Evolutionary conservation across 768 basidiomycete genomes (phyloP).

Genomic region (Lyophyllum decastes): DNA sequence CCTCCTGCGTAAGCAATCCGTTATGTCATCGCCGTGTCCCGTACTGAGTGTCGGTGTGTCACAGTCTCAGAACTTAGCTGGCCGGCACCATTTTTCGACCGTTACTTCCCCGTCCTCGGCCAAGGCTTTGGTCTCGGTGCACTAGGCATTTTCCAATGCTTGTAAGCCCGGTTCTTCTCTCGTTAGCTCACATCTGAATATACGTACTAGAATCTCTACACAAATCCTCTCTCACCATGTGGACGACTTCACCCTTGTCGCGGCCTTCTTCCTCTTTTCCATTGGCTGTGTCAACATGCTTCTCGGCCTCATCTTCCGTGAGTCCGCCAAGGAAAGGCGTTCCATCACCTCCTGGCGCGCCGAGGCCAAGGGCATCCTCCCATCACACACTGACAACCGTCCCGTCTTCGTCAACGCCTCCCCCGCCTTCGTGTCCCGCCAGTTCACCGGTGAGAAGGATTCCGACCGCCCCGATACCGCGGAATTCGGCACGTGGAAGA

Average conservation of each 20-base stretch:
- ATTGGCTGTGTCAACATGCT: slow-evolving; percentile 83
- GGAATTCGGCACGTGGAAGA: slow-evolving; percentile 30
- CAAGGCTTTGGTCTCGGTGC: slow-evolving; percentile 83
- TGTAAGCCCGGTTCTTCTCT: slow-evolving; percentile 46
- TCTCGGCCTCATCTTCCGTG: slow-evolving; percentile 79
- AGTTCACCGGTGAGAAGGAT: slow-evolving; percentile 27
- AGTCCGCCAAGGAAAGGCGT: slow-evolving; percentile 62
- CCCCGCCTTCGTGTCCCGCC: slow-evolving; percentile 31
- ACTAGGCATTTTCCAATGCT: slow-evolving; percentile 83
- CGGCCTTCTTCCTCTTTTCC: slow-evolving; percentile 84
- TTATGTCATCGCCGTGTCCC: background rate
- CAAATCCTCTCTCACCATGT: slow-evolving; percentile 78
- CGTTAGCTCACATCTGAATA: background rate
- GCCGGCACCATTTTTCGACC: slow-evolving; percentile 78
- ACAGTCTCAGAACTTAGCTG: slow-evolving; percentile 78
- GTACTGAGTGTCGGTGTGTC: background rate
- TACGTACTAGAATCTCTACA: slow-evolving; percentile 53
- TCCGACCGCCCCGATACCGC: slow-evolving; percentile 21
- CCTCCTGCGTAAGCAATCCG: slow-evolving; percentile 53
- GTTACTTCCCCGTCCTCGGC: slow-evolving; percentile 92
- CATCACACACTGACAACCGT: slow-evolving; percentile 40
- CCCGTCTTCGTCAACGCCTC: slow-evolving; percentile 36
- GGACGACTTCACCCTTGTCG: slow-evolving; percentile 81
- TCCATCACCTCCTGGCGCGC: slow-evolving; percentile 70
- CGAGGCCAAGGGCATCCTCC: slow-evolving; percentile 56